These are phyloP conservation scores for Xanthoconium stramineum DNA, from an alignment of 768 basidiomycete genomes.

Conservation along the genomic window DNA sequence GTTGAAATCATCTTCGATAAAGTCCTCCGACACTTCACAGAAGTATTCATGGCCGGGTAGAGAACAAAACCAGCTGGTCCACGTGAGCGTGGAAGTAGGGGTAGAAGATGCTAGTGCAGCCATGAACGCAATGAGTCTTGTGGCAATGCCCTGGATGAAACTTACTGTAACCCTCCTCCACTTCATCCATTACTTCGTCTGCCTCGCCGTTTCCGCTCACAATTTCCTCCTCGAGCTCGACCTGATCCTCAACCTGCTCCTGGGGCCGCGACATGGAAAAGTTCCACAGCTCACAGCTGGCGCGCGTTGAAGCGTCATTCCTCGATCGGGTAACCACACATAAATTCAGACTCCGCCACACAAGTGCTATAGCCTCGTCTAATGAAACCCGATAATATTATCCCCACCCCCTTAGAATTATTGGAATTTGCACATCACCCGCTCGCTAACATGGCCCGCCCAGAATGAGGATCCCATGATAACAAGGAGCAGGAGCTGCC, in stretches of 20 bases:
- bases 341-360: conserved; percentile 30
- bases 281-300: conserved; percentile 23
- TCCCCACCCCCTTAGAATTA: conserved; percentile 2
- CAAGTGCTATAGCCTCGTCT: neutral
- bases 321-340: conserved; percentile 28
- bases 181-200: conserved; percentile 78
- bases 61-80: conserved; percentile 97
- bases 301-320: conserved; percentile 13
- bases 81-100: conserved; percentile 87
- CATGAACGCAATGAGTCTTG: conserved; percentile 17
- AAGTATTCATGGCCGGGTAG: conserved; percentile 97
- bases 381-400: neutral
- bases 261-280: conserved; percentile 38
- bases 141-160: conserved; percentile 21
- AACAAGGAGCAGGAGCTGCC: conserved; percentile 67
- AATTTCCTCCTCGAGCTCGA: conserved; percentile 56
- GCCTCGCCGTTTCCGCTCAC: conserved; percentile 57
- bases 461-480: conserved; percentile 70
- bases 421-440: conserved; percentile 48
- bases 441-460: conserved; percentile 44
- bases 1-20: conserved; percentile 99
- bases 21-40: conserved; percentile 97
- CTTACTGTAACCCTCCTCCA: conserved; percentile 74
- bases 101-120: conserved; percentile 70
- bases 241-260: conserved; percentile 46